A percentile compares a stretch with the other conserved stretches of the same genome.
Evolutionary conservation across 257 asterid genomes (phyloP).

Genomic region (Penstemon newberryi): DNA sequence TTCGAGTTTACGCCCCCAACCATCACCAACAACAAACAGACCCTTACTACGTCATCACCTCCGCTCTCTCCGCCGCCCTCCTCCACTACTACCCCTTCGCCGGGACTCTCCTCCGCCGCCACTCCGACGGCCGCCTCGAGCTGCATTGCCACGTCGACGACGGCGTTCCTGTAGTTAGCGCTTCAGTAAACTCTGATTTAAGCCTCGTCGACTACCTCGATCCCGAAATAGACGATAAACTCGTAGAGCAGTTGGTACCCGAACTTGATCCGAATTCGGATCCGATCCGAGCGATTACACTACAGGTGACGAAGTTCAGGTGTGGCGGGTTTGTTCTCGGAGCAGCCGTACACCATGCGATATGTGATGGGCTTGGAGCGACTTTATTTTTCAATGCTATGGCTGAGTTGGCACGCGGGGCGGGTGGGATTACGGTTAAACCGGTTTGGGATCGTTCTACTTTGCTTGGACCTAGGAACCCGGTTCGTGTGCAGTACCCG

Average conservation of each 20-base stretch:
- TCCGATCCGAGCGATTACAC: slow-evolving; percentile 45
- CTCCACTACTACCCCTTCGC: slow-evolving; percentile 56
- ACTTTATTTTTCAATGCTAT: slow-evolving; percentile 65
- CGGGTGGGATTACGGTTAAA: slow-evolving; percentile 28
- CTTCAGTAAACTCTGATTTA: slow-evolving; percentile 39
- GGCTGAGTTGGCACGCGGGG: slow-evolving; percentile 77
- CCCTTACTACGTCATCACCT: slow-evolving; percentile 63
- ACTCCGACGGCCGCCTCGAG: slow-evolving; percentile 58
- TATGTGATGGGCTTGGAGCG: slow-evolving; percentile 81
- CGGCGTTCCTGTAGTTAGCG: slow-evolving; percentile 60
- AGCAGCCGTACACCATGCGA: slow-evolving; percentile 61
- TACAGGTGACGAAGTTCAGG: slow-evolving; percentile 60
- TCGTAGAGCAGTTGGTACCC: slow-evolving; percentile 49
- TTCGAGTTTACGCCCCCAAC: slow-evolving; percentile 58
- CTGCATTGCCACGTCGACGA: slow-evolving; percentile 52
- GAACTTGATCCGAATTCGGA: slow-evolving; percentile 45
- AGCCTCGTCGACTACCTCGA: slow-evolving; percentile 40
- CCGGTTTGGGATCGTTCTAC: slow-evolving; percentile 71
- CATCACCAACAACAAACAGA: slow-evolving; percentile 28
- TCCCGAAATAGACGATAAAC: slow-evolving; percentile 33
- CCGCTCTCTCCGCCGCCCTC: slow-evolving; percentile 71
- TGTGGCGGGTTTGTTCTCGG: slow-evolving; percentile 88
- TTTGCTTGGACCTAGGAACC: slow-evolving; percentile 67
- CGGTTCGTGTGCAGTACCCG: slow-evolving; percentile 52
- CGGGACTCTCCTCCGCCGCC: slow-evolving; percentile 52